phyloP scores from a whole-genome alignment of 2,329 filamentous ascomycete genomes.

The Ceratocystis harringtonii region DNA sequence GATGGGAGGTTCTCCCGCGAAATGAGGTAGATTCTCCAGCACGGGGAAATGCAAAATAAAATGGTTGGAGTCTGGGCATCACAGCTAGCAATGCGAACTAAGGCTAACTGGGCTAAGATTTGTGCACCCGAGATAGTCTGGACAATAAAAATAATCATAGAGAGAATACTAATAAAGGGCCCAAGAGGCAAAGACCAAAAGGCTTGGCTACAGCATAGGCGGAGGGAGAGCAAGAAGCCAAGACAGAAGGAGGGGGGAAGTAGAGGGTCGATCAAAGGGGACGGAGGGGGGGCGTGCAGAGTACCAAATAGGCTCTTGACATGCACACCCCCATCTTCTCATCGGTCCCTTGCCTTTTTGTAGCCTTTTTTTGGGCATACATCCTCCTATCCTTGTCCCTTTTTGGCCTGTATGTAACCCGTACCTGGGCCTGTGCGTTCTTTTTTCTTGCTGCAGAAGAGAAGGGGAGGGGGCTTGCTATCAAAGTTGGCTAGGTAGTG shows the following conservation, averaged over 20 bases:
- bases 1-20: background rate
- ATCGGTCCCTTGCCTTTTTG: slow-evolving; percentile 1
- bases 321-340: background rate
- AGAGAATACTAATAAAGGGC: background rate
- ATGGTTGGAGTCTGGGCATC: background rate
- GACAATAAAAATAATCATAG: background rate
- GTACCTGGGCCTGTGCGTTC: background rate
- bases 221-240: slow-evolving; percentile 4
- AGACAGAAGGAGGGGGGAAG: background rate
- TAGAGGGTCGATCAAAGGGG: background rate
- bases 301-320: background rate
- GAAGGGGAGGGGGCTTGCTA: too few species aligned
- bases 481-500: background rate
- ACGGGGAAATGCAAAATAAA: background rate
- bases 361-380: background rate
- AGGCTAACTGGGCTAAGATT: background rate
- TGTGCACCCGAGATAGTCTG: background rate
- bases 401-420: slow-evolving; percentile 2
- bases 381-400: slow-evolving; percentile 3
- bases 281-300: background rate
- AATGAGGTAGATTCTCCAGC: too few species aligned
- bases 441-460: background rate
- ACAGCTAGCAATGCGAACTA: background rate
- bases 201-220: background rate
- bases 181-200: background rate